Evolutionary conservation across 176 grass and related monocot species (phyloP).

Genomic region (Tillandsia fasciculata): DNA sequence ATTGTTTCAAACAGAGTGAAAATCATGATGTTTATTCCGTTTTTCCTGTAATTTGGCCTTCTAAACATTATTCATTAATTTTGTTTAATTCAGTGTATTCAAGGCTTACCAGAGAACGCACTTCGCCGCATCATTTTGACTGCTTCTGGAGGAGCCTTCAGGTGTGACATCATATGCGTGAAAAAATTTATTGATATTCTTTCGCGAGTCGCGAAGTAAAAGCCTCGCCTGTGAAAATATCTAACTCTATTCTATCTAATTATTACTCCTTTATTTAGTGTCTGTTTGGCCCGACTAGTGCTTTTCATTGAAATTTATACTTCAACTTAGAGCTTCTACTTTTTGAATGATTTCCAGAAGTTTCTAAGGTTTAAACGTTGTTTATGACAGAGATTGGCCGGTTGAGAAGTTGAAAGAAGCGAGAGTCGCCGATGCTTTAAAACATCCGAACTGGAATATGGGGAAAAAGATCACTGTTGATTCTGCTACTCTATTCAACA

Average conservation of each 20-base stretch:
- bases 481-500: conserved; percentile 98
- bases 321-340: no score
- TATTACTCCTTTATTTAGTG: no score
- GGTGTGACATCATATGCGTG: conserved; percentile 26
- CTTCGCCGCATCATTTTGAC: conserved; percentile 91
- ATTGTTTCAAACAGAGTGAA: no score
- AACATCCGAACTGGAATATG: conserved; percentile 98
- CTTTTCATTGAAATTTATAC: no score
- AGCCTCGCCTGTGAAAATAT: no score
- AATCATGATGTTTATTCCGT: no score
- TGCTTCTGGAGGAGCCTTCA: conserved; percentile 97
- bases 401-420: conserved; percentile 80
- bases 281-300: no score
- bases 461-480: conserved; percentile 99
- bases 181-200: no score
- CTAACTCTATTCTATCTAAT: no score
- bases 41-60: no score
- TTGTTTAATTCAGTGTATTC: conserved; percentile 56
- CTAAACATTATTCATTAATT: background rate
- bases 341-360: no score
- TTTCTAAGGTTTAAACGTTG: background rate
- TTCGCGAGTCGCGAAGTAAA: no score
- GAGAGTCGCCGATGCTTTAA: conserved; percentile 96
- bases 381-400: conserved; percentile 66
- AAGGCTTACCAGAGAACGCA: conserved; percentile 80